These are phyloP conservation scores for Fomitopsis betulina DNA, from an alignment of 1,284 basidiomycete genomes.

Conservation along the genomic window DNA sequence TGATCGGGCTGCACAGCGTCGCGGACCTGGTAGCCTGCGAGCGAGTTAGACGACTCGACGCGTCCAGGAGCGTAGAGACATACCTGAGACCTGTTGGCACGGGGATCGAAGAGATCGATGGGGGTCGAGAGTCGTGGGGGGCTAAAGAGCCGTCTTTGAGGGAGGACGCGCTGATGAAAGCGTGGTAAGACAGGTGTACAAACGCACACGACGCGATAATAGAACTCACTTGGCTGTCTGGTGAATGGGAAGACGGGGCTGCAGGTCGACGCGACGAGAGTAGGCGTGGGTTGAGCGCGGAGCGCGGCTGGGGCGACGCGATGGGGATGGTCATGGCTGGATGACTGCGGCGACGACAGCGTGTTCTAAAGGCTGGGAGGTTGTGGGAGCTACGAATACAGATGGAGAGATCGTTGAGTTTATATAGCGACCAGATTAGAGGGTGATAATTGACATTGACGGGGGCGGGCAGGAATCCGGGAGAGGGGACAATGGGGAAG, in stretches of 20 bases:
- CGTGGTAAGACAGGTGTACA: neutral
- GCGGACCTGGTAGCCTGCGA: slow-evolving; percentile 25
- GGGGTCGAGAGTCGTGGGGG: slow-evolving; percentile 25
- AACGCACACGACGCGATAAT: neutral
- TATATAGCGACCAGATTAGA: slow-evolving; percentile 15
- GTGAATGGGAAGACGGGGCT: slow-evolving; percentile 21
- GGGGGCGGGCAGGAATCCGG: slow-evolving; percentile 14
- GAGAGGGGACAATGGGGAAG: slow-evolving; percentile 20
- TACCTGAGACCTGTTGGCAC: slow-evolving; percentile 15
- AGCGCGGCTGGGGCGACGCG: slow-evolving; percentile 21
- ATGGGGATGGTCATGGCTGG: slow-evolving; percentile 19
- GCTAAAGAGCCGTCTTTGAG: slow-evolving; percentile 9
- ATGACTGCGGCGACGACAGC: slow-evolving; percentile 2
- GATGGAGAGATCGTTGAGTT: slow-evolving; percentile 10
- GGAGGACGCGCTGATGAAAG: slow-evolving; percentile 4
- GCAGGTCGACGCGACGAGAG: slow-evolving; percentile 13
- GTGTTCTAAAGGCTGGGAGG: slow-evolving; percentile 8
- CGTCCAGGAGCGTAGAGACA: slow-evolving; percentile 6
- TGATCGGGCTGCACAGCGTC: slow-evolving; percentile 23
- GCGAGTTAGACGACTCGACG: slow-evolving; percentile 8
- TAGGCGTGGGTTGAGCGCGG: slow-evolving; percentile 11
- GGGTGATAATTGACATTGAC: slow-evolving; percentile 12
- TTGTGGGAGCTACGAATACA: slow-evolving; percentile 17
- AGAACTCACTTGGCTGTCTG: slow-evolving; percentile 3
- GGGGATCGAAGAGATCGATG: slow-evolving; percentile 21